A percentile compares a stretch with the other conserved stretches of the same genome.
phyloP scores from a whole-genome alignment of 345 rosid species.

The Bruguiera parviflora region DNA sequence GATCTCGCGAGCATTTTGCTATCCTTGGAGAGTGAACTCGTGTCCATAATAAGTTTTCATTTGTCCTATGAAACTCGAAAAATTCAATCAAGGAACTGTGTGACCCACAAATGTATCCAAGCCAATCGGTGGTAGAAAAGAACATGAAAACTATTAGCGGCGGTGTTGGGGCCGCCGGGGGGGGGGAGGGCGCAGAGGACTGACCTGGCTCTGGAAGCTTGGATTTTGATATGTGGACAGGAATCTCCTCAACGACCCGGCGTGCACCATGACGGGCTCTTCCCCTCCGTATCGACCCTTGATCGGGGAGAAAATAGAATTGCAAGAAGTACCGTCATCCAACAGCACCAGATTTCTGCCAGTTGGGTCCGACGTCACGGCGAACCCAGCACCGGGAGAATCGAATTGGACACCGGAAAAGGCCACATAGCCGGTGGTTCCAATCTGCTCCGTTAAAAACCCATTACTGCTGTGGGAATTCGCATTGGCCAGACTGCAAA shows the following conservation, averaged over 20 bases:
- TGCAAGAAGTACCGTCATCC: constrained; percentile 7
- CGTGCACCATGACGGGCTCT: constrained; percentile 47
- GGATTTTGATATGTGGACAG: constrained; percentile 14
- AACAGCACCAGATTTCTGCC: constrained; percentile 21
- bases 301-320: constrained; percentile 38
- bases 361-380: constrained; percentile 1
- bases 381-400: background rate
- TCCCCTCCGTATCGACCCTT: constrained; percentile 31
- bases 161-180: background rate
- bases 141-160: background rate
- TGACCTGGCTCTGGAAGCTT: constrained; percentile 44
- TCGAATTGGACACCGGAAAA: constrained; percentile 39
- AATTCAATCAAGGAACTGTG: too few relatives aligned
- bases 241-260: constrained; percentile 40
- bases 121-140: too few relatives aligned
- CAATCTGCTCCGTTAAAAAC: constrained; percentile 30
- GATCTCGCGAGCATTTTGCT: too few relatives aligned
- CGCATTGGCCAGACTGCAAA: constrained; percentile 41
- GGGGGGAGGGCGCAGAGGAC: background rate
- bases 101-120: too few relatives aligned
- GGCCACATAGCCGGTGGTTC: constrained; percentile 46
- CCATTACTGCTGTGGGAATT: background rate
- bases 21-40: too few relatives aligned
- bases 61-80: too few relatives aligned
- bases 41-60: too few relatives aligned